Percentiles rank a stretch among this genome's conserved stretches.
Evolutionary conservation across 2,329 filamentous ascomycete species (phyloP).

Genomic region (Colletotrichum aenigma): DNA sequence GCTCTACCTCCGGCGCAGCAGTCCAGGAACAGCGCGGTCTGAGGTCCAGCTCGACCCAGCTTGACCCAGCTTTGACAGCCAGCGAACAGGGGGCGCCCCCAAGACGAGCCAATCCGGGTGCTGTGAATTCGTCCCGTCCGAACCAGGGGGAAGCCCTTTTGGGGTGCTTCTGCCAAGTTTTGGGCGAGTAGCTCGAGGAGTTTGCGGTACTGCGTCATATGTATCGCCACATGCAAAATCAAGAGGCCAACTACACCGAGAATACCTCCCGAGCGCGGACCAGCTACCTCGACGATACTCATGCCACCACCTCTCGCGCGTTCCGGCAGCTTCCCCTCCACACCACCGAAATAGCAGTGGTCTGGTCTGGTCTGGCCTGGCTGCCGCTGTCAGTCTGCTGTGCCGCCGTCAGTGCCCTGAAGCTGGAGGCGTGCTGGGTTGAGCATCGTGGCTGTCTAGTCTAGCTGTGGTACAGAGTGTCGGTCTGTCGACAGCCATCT

Average conservation of each 20-base stretch:
- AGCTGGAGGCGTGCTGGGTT: not conserved
- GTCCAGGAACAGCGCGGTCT: not conserved
- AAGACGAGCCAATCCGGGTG: not conserved
- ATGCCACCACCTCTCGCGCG: not conserved
- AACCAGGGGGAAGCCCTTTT: not conserved
- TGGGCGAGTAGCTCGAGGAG: not conserved
- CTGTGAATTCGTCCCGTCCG: not conserved
- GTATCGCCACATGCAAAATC: not conserved
- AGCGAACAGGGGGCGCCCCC: not conserved
- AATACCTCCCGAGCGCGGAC: not conserved
- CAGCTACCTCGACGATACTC: not conserved
- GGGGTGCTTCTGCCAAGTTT: not conserved
- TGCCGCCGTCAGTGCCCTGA: not conserved
- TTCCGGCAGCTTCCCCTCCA: constrained; percentile 9
- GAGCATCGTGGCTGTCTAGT: not conserved
- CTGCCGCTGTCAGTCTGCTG: not conserved
- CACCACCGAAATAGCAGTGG: not conserved
- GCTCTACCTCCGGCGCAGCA: not conserved
- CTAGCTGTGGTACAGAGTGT: not conserved
- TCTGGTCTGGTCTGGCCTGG: not conserved
- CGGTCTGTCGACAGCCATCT: not conserved
- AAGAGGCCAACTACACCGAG: constrained; percentile 1
- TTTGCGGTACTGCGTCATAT: constrained; percentile 10
- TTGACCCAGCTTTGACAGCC: not conserved
- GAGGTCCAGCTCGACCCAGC: not conserved